These are phyloP conservation scores for Ocimum tenuiflorum DNA, from an alignment of 257 asterid species.

Conservation along the genomic window DNA sequence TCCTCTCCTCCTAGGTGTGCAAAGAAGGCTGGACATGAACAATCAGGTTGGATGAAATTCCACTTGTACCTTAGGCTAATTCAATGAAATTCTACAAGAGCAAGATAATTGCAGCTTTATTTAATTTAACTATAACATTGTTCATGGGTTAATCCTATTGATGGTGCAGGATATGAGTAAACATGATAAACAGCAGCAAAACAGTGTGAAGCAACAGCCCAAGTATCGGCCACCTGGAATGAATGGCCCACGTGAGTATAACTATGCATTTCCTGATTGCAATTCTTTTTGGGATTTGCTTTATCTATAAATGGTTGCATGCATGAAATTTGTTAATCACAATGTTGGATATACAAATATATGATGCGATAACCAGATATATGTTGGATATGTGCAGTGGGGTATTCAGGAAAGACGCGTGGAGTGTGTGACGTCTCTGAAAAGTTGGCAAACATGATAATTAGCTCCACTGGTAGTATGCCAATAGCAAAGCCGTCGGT, in stretches of 20 bases:
- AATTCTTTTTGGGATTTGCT: not conserved
- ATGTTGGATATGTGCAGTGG: conserved; percentile 21
- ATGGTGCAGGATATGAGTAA: conserved; percentile 30
- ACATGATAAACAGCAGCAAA: conserved; percentile 35
- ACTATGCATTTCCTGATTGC: not conserved
- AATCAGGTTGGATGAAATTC: conserved; percentile 37
- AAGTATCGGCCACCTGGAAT: conserved; percentile 68
- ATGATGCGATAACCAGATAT: not conserved
- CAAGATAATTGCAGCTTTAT: no score
- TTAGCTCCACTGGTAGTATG: no score
- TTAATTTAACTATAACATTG: not conserved
- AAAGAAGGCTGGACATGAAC: conserved; percentile 75
- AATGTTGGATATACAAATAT: no score
- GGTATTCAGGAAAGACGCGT: conserved; percentile 26
- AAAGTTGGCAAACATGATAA: no score
- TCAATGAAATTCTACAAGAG: no score
- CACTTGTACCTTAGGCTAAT: not conserved
- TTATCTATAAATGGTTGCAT: no score
- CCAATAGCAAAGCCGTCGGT: conserved; percentile 33
- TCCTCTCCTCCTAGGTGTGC: conserved; percentile 47
- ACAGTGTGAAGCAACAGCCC: conserved; percentile 46
- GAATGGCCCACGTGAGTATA: conserved; percentile 47
- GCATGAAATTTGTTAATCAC: no score
- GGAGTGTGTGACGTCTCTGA: no score
- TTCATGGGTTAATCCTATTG: not conserved